Evolutionary conservation across 805 yeast species (phyloP).

Genomic region (Wickerhamomyces bisporus): DNA sequence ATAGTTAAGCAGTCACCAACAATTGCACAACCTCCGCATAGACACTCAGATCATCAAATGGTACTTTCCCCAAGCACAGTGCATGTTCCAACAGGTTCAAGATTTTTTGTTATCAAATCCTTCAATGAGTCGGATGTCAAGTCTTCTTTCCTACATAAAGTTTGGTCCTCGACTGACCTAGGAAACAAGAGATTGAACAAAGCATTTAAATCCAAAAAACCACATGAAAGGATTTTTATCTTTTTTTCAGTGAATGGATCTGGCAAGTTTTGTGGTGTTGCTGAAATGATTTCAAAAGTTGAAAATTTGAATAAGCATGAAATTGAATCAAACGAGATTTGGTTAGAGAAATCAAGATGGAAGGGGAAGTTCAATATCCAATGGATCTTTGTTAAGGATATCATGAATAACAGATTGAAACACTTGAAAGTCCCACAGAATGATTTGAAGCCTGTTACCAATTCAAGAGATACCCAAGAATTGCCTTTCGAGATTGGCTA

Average conservation of each 20-base stretch:
- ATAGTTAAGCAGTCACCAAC: not conserved
- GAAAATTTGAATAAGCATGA: constrained; percentile 27
- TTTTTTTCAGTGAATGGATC: constrained; percentile 56
- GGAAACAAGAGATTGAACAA: constrained; percentile 49
- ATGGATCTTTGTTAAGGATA: constrained; percentile 48
- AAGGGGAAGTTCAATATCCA: constrained; percentile 47
- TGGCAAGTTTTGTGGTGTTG: constrained; percentile 54
- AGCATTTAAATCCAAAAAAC: constrained; percentile 28
- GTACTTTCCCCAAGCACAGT: constrained; percentile 13
- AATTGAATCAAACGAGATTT: constrained; percentile 29
- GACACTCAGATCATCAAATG: constrained; percentile 1
- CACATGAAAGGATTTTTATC: constrained; percentile 34
- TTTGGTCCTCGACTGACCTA: constrained; percentile 57
- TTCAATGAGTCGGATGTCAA: constrained; percentile 42
- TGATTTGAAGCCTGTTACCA: constrained; percentile 47
- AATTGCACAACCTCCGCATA: not conserved
- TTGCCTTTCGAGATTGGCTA: constrained; percentile 44
- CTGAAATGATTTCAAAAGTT: constrained; percentile 41
- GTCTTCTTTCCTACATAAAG: constrained; percentile 41
- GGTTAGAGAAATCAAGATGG: constrained; percentile 45
- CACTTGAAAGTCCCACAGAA: constrained; percentile 40
- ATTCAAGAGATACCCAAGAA: constrained; percentile 60
- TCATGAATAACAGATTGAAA: constrained; percentile 43
- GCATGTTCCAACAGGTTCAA: constrained; percentile 27
- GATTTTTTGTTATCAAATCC: constrained; percentile 52